Base-by-base conservation (phyloP, 2,329 filamentous ascomycete species). In the Cytospora piceicola region DNA sequence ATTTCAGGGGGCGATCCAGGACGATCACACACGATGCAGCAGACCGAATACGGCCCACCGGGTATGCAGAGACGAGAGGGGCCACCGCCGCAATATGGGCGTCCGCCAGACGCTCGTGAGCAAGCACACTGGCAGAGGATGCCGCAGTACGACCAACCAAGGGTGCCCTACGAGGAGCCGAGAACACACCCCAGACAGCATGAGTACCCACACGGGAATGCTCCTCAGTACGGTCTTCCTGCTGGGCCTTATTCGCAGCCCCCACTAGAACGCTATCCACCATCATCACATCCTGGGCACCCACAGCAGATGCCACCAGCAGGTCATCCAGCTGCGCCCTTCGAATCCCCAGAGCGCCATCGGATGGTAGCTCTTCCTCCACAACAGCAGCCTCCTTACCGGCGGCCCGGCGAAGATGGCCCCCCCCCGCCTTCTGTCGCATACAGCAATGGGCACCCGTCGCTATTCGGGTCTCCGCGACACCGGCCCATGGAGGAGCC, bases 341-440 rank as follows among this genome's bases (percentile, higher is more conserved):
- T 81, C 68, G 82, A 85, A 24, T 83, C 82, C 11, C 81, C 83
- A 4, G 84, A 85, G 12, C 79, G 80, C n/a, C 79, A 79, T 27
- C 78, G 80, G 56, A 78, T 81, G 70, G 77, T 75, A 15, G 73
- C 77, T 39, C 75, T 77, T 64, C 75, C 78, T 61, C 66, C 67
- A 61, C 74, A 70, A 61, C 70, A 68, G 71, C 75, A 67, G 61
- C 74, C 75, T n/a, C 76, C 77, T 46, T 80, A 78, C 56, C 75
- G 73, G 62, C 77, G 82, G 52, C 77, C 76, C 27, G 70, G 73
- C 27, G 83, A 86, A 46, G 84, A 86, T 39, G 78, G 76, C 3
- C 80, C 81, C 0, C 82, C 81, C 15, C 82, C 83, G 3, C 82
- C 82, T 0, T 81, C 83, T 3, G 79, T 83, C 39, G 81, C 81